Percentiles rank a stretch among this genome's conserved stretches.
These are phyloP conservation scores for Trichoderma lentiforme DNA, from an alignment of 2,329 filamentous ascomycete genomes.

Conservation along the genomic window DNA sequence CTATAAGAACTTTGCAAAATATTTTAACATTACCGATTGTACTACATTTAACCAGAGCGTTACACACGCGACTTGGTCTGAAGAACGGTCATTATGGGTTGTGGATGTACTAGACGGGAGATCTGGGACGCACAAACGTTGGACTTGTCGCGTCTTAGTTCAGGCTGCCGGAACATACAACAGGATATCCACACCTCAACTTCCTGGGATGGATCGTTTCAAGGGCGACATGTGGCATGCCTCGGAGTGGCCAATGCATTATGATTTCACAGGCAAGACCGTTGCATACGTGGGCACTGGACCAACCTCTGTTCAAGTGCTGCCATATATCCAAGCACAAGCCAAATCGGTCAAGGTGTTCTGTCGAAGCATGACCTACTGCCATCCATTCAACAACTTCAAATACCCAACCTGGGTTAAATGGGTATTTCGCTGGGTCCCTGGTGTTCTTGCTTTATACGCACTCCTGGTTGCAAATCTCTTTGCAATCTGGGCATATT, in stretches of 20 bases:
- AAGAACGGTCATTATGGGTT: not conserved
- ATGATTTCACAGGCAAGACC: not conserved
- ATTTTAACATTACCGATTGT: not conserved
- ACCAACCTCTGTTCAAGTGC: not conserved
- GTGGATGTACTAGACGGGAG: not conserved
- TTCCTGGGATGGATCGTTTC: not conserved
- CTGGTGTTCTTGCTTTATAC: not conserved
- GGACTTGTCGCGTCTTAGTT: not conserved
- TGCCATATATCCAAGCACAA: not conserved
- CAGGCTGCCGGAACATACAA: not conserved
- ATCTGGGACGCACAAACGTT: not conserved
- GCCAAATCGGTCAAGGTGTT: not conserved
- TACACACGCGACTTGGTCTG: not conserved
- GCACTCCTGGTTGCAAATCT: not conserved
- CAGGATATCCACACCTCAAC: not conserved
- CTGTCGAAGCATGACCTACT: not conserved
- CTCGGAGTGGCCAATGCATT: not conserved
- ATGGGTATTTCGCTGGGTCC: not conserved
- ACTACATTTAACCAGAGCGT: not conserved
- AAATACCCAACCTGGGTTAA: not conserved
- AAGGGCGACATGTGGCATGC: not conserved
- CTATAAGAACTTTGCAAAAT: not conserved
- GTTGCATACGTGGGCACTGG: not conserved
- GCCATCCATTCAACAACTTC: not conserved
- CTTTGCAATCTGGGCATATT: not conserved